These are phyloP conservation scores for Xerocomus amazonicus DNA, from an alignment of 1,284 basidiomycete genomes.

Conservation along the genomic window DNA sequence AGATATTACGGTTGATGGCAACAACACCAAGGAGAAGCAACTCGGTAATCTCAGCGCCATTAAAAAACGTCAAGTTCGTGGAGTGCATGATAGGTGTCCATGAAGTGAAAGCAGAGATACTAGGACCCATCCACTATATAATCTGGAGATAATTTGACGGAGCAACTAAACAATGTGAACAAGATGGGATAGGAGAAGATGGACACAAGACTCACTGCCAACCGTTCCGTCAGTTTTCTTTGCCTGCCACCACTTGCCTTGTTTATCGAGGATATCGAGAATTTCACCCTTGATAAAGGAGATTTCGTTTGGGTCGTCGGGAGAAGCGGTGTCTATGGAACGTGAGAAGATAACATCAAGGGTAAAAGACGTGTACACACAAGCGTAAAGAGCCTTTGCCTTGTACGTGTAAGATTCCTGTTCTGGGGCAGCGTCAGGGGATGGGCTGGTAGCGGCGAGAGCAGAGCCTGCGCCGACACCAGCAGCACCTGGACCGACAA, in stretches of 20 bases:
- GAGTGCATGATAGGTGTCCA: conserved; percentile 21
- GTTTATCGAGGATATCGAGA: conserved; percentile 91
- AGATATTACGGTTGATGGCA: conserved; percentile 30
- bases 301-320: conserved; percentile 96
- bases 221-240: conserved; percentile 77
- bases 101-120: conserved; percentile 9
- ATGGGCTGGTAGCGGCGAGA: conserved; percentile 19
- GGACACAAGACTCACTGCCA: conserved; percentile 61
- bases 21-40: conserved; percentile 25
- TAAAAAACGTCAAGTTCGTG: conserved; percentile 34
- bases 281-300: conserved; percentile 93
- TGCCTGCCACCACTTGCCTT: conserved; percentile 96
- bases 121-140: conserved; percentile 40
- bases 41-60: conserved; percentile 22
- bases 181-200: not conserved
- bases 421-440: conserved; percentile 24
- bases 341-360: conserved; percentile 14
- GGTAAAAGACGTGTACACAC: conserved; percentile 44
- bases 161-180: conserved; percentile 50
- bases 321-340: conserved; percentile 75
- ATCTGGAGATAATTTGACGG: conserved; percentile 81
- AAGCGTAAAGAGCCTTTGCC: conserved; percentile 86
- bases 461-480: conserved; percentile 51
- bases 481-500: conserved; percentile 54
- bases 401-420: conserved; percentile 58